These are phyloP conservation scores for Peronospora destructor DNA, from an alignment of 352 stramenopile genomes.

Conservation along the genomic window DNA sequence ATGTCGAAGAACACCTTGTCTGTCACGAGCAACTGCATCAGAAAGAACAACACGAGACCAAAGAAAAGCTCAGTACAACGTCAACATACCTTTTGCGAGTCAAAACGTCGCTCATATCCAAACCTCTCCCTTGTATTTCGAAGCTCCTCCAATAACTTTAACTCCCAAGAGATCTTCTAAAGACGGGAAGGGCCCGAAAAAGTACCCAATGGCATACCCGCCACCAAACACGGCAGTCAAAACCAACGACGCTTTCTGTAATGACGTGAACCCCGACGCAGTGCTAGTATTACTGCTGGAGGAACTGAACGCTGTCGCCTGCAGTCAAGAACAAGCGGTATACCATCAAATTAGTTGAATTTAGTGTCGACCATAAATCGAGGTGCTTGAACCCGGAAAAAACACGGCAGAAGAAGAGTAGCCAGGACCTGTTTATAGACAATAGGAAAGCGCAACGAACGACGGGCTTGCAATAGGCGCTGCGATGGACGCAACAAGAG, in stretches of 20 bases:
- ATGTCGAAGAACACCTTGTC: constrained; percentile 96
- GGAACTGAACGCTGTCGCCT: constrained; percentile 28
- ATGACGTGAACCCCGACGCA: constrained; percentile 28
- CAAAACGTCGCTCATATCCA: background rate
- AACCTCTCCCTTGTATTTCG: constrained; percentile 46
- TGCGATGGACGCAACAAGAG: background rate
- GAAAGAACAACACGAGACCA: background rate
- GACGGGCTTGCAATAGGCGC: background rate
- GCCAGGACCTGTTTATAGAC: too few species aligned
- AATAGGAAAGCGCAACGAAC: background rate
- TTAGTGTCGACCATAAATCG: background rate
- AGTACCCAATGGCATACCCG: constrained; percentile 62
- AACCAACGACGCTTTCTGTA: constrained; percentile 39
- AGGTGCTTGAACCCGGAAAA: background rate
- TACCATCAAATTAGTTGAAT: background rate
- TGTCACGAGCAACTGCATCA: constrained; percentile 43
- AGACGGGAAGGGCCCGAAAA: constrained; percentile 57
- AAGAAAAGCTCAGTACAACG: background rate
- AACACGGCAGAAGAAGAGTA: background rate
- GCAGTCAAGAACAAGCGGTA: background rate
- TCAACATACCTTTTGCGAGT: background rate
- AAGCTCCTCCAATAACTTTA: constrained; percentile 24
- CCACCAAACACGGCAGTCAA: constrained; percentile 50
- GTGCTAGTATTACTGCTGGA: constrained; percentile 8
- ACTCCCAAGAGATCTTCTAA: constrained; percentile 50